Percentiles rank a stretch among this genome's conserved stretches.
Conservation (phyloP, 2,329 filamentous ascomycete genomes). For the Daldinia sp. region DNA sequence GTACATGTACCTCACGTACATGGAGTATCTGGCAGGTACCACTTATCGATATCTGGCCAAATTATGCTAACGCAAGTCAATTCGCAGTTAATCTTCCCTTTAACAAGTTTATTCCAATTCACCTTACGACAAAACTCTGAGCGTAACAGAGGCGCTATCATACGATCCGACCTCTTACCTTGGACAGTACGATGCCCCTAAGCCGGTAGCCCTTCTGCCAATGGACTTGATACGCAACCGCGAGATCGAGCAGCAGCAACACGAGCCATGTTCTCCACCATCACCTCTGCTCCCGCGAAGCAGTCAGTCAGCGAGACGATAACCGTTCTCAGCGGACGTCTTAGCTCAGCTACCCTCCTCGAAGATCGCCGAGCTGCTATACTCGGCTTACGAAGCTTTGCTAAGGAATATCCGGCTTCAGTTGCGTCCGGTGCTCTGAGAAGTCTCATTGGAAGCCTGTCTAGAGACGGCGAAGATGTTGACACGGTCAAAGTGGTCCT, state of each 20-base stretch:
- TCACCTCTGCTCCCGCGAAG: conserved; percentile 83
- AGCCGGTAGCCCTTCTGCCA: conserved; percentile 46
- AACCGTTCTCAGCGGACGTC: conserved; percentile 84
- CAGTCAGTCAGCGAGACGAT: conserved; percentile 97
- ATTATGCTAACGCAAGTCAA: conserved; percentile 7
- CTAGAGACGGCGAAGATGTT: conserved; percentile 91
- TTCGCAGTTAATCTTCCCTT: conserved; percentile 3
- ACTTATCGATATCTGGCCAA: conserved; percentile 38
- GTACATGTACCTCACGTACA: not conserved
- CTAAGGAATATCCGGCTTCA: conserved; percentile 94
- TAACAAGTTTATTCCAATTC: not conserved
- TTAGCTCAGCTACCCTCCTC: conserved; percentile 89
- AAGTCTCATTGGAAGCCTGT: conserved; percentile 85
- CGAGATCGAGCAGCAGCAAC: conserved; percentile 43
- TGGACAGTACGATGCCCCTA: conserved; percentile 44
- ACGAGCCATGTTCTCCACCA: conserved; percentile 69
- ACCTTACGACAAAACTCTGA: conserved; percentile 11
- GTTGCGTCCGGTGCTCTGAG: conserved; percentile 94
- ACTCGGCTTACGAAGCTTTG: conserved; percentile 91
- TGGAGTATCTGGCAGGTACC: not conserved
- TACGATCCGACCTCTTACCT: not conserved
- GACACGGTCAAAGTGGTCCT: conserved; percentile 96
- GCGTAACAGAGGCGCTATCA: not conserved
- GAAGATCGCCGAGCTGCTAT: conserved; percentile 96
- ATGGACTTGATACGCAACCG: conserved; percentile 49